Percentiles rank a stretch among this genome's conserved stretches.
These are phyloP conservation scores for Phytopythium helicoides DNA, from an alignment of 352 stramenopile genomes.

Conservation along the genomic window DNA sequence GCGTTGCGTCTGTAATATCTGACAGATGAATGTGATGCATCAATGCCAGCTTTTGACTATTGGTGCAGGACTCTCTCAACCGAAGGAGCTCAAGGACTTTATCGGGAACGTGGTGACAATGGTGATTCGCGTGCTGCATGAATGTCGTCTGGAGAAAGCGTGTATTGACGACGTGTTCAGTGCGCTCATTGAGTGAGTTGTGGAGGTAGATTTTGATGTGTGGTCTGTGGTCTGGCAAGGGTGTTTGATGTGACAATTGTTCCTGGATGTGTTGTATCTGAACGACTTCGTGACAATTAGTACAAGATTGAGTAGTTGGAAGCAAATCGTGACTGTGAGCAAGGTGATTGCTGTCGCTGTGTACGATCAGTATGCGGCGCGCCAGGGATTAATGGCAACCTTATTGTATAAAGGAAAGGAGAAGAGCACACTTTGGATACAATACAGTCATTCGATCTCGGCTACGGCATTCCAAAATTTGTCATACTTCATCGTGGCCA, in stretches of 20 bases:
- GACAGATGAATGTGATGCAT: slow-evolving; percentile 5
- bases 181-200: slow-evolving; percentile 65
- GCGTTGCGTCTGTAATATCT: neutral
- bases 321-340: slow-evolving; percentile 68
- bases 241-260: slow-evolving; percentile 30
- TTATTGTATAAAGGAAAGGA: too few relatives aligned
- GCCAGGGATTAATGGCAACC: neutral
- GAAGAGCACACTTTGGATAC: too few relatives aligned
- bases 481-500: too few relatives aligned
- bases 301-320: slow-evolving; percentile 62
- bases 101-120: slow-evolving; percentile 63
- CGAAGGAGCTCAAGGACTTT: slow-evolving; percentile 72
- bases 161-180: slow-evolving; percentile 61
- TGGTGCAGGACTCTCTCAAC: slow-evolving; percentile 66
- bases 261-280: slow-evolving; percentile 76
- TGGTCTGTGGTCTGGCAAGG: neutral
- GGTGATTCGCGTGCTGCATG: slow-evolving; percentile 44
- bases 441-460: too few relatives aligned
- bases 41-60: slow-evolving; percentile 47
- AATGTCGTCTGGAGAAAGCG: slow-evolving; percentile 19
- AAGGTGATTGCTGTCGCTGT: slow-evolving; percentile 45
- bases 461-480: too few relatives aligned
- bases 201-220: too few relatives aligned
- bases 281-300: slow-evolving; percentile 56
- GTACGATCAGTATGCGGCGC: slow-evolving; percentile 36